Base-by-base conservation (phyloP, 1,284 basidiomycete species). In the Cutaneotrichosporon mucoides region DNA sequence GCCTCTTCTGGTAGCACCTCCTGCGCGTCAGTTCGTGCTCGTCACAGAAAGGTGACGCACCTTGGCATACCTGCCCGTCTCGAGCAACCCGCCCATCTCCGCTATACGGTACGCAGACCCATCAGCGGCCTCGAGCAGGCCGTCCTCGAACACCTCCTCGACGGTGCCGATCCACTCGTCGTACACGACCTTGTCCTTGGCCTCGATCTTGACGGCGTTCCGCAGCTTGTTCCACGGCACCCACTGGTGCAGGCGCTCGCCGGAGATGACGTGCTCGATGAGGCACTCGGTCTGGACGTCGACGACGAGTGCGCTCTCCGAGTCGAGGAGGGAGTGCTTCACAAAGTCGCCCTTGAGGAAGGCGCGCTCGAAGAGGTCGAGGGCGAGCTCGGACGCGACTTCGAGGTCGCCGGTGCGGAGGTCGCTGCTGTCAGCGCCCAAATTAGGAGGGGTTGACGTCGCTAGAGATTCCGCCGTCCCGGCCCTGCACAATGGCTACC, bases 81-180 rank as follows among this genome's bases (percentile, higher is more conserved):
- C 69, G 12, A 76, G 58, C 11, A 68, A 34, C 8, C 72, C 73
- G 15, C 68, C 71, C 88, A 53, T 82, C 73, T 92, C 90, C 7
- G 88, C 88, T 40, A 92, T 80, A 56, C 84, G 81, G 55, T 90
- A 83, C 16, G 88, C 80, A 47, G 81, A 77, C 3, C 85, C 85
- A 43, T 79, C 68, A 86, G 83, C 13, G 0, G 69, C 68, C 65
- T 80, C 76, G 35, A 93, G 82, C 44, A 88, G 80, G 6, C 86
- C 86, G 79, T 94, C 90, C 69, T 95, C 92, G 65, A 90, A 92
- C 57, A 92, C 78, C 66, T 81, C 80, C 61, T 82, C 79, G 34
- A 83, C 66, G 62, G 92, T 88, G 54, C 92, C 92, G 68, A 96
- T 81, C 93, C 93, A 97, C 72, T 92, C 85, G 62, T 88, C 84